These are phyloP conservation scores for Hymenoscyphus albidus DNA, from an alignment of 2,329 filamentous ascomycete genomes.

Conservation along the genomic window DNA sequence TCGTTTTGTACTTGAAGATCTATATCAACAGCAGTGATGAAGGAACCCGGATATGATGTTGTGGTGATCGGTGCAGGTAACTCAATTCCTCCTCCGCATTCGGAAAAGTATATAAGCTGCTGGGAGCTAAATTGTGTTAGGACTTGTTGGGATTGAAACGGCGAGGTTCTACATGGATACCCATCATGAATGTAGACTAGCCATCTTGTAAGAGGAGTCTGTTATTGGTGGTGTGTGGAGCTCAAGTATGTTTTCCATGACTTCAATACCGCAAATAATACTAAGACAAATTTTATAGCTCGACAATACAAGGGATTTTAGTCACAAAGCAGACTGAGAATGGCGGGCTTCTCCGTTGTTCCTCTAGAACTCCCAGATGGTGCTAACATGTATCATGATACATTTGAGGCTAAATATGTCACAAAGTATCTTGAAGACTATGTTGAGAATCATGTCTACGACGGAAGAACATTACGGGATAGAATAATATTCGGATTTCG, in stretches of 20 bases:
- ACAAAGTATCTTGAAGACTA: slow-evolving; percentile 2
- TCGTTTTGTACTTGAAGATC: too few species aligned
- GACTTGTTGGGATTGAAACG: not conserved
- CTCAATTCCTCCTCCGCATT: too few species aligned
- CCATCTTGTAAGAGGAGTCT: not conserved
- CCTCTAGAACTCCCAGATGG: not conserved
- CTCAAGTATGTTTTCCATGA: not conserved
- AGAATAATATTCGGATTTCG: not conserved
- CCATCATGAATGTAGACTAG: not conserved
- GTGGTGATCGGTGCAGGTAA: too few species aligned
- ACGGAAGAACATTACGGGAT: not conserved
- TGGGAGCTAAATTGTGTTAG: not conserved
- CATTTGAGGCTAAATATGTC: not conserved
- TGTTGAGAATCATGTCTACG: not conserved
- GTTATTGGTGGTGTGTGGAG: not conserved
- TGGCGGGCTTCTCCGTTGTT: not conserved
- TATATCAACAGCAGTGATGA: too few species aligned
- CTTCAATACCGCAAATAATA: too few species aligned
- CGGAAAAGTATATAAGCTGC: too few species aligned
- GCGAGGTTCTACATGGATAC: not conserved
- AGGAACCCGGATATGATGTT: too few species aligned
- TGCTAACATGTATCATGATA: not conserved
- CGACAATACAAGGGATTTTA: not conserved
- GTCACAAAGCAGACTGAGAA: not conserved
- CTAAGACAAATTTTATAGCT: too few species aligned